These are phyloP conservation scores for Micractinium sp. DNA, from an alignment of 139 green algal species.

Conservation along the genomic window DNA sequence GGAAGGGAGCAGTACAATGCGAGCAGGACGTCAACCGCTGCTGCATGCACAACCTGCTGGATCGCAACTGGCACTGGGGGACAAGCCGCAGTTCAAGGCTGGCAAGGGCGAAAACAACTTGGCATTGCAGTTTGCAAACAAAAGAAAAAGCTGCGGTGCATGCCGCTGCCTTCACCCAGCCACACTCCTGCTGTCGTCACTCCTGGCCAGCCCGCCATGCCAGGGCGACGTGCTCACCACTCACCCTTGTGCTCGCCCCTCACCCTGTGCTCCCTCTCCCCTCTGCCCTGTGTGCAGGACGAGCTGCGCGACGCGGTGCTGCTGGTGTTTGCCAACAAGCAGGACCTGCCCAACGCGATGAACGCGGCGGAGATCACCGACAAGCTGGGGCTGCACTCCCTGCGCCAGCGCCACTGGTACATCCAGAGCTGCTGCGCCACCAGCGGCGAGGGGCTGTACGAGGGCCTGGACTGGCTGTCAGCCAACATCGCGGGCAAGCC, in stretches of 20 bases:
- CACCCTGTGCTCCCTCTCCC: neutral
- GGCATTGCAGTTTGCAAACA: too few species aligned
- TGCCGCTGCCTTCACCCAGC: too few species aligned
- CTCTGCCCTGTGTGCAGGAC: constrained; percentile 72
- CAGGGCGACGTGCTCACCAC: too few species aligned
- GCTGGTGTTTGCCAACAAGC: constrained; percentile 99
- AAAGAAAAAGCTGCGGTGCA: too few species aligned
- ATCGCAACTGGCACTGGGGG: too few species aligned
- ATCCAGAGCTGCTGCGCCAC: constrained; percentile 95
- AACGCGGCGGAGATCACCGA: constrained; percentile 99
- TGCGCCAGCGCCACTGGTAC: constrained; percentile 97
- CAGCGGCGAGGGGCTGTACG: constrained; percentile 95
- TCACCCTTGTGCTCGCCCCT: too few species aligned
- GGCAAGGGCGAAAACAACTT: too few species aligned
- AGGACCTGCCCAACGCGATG: constrained; percentile 99
- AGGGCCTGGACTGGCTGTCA: constrained; percentile 96
- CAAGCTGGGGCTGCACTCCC: constrained; percentile 96
- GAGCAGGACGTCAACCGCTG: too few species aligned
- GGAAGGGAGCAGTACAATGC: neutral
- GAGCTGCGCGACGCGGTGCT: constrained; percentile 97
- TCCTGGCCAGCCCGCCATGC: too few species aligned
- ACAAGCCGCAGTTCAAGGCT: too few species aligned
- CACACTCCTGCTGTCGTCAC: too few species aligned
- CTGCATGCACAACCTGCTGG: neutral
- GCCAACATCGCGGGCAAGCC: constrained; percentile 75